phyloP scores from a whole-genome alignment of 108 stramenopile genomes.

The Fragilaria crotonensis region DNA sequence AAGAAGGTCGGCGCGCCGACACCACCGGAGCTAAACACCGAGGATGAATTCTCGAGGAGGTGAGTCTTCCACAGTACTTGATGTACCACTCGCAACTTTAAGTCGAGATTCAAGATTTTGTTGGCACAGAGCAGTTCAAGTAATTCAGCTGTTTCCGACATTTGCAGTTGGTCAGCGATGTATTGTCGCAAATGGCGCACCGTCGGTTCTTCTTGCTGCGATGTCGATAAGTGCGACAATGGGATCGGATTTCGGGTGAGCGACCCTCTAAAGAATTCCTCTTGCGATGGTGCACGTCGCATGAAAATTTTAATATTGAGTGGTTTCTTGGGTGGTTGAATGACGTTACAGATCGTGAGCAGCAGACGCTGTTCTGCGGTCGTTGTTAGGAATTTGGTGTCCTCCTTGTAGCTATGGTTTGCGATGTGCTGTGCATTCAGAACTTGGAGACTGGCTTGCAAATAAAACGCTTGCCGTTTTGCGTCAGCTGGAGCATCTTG shows the following conservation, averaged over 20 bases:
- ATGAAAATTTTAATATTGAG: conserved; percentile 72
- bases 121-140: conserved; percentile 75
- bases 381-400: no score
- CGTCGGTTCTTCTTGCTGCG: conserved; percentile 44
- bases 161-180: conserved; percentile 78
- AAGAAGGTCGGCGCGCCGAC: conserved; percentile 25
- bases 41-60: conserved; percentile 38
- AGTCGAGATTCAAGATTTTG: conserved; percentile 67
- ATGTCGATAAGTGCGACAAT: conserved; percentile 23
- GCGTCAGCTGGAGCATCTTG: conserved; percentile 12
- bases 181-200: conserved; percentile 64
- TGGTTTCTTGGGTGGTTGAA: conserved; percentile 75
- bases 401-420: no score
- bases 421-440: no score
- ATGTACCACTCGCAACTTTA: conserved; percentile 67
- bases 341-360: conserved; percentile 46
- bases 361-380: conserved; percentile 53
- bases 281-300: conserved; percentile 77
- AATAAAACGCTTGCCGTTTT: conserved; percentile 39
- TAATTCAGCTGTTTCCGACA: conserved; percentile 73
- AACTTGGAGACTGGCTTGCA: conserved; percentile 22
- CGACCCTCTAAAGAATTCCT: conserved; percentile 79
- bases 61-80: conserved; percentile 70
- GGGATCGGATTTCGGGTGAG: conserved; percentile 68
- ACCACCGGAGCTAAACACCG: conserved; percentile 41